A percentile compares a stretch with the other conserved stretches of the same genome.
Conservation (phyloP, 257 asterid genomes). For the Fraxinus quadrangulata region DNA sequence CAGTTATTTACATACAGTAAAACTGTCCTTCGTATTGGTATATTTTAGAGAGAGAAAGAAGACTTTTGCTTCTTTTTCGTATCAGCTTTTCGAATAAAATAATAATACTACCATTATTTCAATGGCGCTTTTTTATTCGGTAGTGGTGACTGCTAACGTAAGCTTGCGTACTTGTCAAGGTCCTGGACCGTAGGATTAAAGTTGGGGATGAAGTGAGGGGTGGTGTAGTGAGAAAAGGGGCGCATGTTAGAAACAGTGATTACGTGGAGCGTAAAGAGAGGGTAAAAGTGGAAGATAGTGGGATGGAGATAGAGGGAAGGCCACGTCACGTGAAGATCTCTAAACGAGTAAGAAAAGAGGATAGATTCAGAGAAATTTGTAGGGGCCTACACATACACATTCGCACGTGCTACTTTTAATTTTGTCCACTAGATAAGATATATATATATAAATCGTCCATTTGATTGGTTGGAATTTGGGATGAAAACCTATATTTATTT, state of each 20-base stretch:
- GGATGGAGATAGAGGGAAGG: not conserved
- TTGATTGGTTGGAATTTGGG: no score
- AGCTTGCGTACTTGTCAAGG: not conserved
- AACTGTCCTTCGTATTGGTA: not conserved
- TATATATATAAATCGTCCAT: not conserved
- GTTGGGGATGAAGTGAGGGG: not conserved
- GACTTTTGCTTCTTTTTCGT: not conserved
- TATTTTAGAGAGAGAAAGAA: not conserved
- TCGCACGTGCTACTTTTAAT: not conserved
- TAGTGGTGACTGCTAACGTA: not conserved
- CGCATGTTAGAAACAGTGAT: not conserved
- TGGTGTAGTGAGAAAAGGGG: not conserved
- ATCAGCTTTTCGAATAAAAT: not conserved
- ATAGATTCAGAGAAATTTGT: not conserved
- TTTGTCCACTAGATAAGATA: not conserved
- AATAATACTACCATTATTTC: not conserved
- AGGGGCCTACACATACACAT: not conserved
- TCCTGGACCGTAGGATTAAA: not conserved
- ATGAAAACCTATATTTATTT: no score
- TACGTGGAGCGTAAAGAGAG: slow-evolving; percentile 28
- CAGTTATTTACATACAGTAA: not conserved
- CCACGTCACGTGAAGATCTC: slow-evolving; percentile 1
- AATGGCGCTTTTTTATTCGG: not conserved
- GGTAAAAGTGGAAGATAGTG: not conserved
- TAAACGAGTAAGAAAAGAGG: not conserved